phyloP scores from a whole-genome alignment of 2,329 filamentous ascomycete species.

The Beauveria pseudobassiana region DNA sequence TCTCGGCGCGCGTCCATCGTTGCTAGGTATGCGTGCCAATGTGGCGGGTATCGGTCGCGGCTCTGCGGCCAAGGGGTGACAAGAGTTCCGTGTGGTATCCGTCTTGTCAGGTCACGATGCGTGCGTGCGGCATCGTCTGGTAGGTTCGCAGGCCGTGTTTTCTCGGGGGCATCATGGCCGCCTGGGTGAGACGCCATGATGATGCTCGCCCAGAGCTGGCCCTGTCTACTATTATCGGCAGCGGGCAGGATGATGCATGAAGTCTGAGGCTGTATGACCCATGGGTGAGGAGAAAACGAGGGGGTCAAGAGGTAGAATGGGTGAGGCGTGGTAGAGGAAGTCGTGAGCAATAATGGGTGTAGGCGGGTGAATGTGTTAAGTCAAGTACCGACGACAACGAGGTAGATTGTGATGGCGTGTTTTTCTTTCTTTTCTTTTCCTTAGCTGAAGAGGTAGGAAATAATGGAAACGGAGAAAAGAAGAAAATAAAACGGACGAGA shows the following conservation, averaged over 20 bases:
- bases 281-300: background rate
- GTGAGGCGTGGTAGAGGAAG: background rate
- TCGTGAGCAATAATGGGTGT: background rate
- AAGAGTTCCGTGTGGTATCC: background rate
- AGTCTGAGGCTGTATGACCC: background rate
- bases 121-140: background rate
- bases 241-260: slow-evolving; percentile 1
- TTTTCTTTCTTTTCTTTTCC: no score
- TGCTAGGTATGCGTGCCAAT: background rate
- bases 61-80: background rate
- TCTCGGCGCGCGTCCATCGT: background rate
- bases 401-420: no score
- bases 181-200: background rate
- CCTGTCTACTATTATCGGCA: background rate
- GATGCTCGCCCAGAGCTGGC: background rate
- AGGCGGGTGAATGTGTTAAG: no score
- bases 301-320: background rate
- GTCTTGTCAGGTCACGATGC: background rate
- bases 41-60: background rate
- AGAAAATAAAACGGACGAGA: background rate
- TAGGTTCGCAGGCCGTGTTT: background rate
- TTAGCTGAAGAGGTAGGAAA: background rate
- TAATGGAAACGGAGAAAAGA: background rate
- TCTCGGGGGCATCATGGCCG: background rate
- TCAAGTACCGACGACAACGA: no score